These are phyloP conservation scores for Zopfochytrium polystomum DNA, from an alignment of 371 early-diverging fungal genomes.

Conservation along the genomic window DNA sequence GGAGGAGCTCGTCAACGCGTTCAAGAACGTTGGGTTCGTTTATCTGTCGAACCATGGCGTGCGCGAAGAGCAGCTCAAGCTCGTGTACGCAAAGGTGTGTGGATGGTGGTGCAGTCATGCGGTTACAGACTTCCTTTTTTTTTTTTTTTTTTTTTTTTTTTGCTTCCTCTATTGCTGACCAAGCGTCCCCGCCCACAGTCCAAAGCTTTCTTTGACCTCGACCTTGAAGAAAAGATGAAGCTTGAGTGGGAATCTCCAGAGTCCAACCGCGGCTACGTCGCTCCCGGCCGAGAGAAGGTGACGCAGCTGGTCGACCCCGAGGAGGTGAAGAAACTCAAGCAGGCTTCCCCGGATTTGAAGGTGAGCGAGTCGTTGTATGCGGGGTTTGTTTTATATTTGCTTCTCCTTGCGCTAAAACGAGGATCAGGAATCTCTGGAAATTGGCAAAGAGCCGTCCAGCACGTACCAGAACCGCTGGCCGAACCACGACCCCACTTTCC, in stretches of 20 bases:
- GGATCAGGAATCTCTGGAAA: too few species aligned
- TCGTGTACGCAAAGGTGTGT: slow-evolving; percentile 15
- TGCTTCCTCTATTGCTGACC: too few species aligned
- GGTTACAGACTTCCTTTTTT: too few species aligned
- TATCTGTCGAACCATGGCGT: slow-evolving; percentile 30
- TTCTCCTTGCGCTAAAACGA: too few species aligned
- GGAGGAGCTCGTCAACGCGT: slow-evolving; percentile 17
- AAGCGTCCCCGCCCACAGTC: slow-evolving; percentile 1
- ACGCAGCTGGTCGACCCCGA: slow-evolving; percentile 7
- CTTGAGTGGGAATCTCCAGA: slow-evolving; percentile 29
- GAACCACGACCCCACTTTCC: too few species aligned
- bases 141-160: too few species aligned
- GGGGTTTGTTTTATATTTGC: too few species aligned
- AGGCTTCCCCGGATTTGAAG: slow-evolving; percentile 17
- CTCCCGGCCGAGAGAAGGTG: slow-evolving; percentile 27
- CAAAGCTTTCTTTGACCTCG: slow-evolving; percentile 17
- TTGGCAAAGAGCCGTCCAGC: too few species aligned
- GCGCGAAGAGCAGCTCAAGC: slow-evolving; percentile 3
- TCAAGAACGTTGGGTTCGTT: slow-evolving; percentile 24
- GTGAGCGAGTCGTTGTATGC: too few species aligned
- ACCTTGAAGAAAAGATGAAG: slow-evolving; percentile 10
- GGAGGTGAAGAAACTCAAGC: slow-evolving; percentile 12
- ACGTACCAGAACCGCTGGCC: too few species aligned
- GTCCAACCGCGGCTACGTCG: slow-evolving; percentile 32
- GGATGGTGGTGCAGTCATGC: too few species aligned